Percentiles rank a stretch among this genome's conserved stretches.
phyloP scores from a whole-genome alignment of 1,284 basidiomycete genomes.

The Papiliotrema nemorosa region DNA sequence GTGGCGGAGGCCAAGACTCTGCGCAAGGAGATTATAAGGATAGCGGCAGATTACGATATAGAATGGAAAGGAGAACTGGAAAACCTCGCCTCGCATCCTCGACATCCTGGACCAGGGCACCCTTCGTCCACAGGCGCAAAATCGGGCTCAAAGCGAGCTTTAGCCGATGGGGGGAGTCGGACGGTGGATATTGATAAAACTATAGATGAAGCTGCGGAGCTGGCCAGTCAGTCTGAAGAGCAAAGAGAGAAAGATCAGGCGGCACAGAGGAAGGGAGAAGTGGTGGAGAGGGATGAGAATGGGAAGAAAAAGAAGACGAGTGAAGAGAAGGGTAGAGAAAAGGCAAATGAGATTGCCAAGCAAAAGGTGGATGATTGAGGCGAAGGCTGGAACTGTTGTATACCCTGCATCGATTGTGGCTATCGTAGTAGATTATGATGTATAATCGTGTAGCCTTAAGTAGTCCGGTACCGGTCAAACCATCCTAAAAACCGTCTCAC shows the following conservation, averaged over 20 bases:
- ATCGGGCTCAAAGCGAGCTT: no score
- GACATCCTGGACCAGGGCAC: not conserved
- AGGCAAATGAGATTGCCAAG: slow-evolving; percentile 11
- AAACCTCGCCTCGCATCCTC: slow-evolving; percentile 14
- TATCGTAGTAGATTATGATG: no score
- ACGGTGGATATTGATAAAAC: slow-evolving; percentile 41
- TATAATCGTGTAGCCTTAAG: no score
- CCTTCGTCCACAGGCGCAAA: not conserved
- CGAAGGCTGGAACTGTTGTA: no score
- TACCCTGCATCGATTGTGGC: no score
- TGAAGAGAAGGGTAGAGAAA: slow-evolving; percentile 14
- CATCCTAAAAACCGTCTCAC: no score
- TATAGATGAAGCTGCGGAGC: slow-evolving; percentile 40
- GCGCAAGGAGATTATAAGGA: slow-evolving; percentile 57
- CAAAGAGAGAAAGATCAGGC: slow-evolving; percentile 25
- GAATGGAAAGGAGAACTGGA: slow-evolving; percentile 49
- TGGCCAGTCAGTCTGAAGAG: slow-evolving; percentile 31
- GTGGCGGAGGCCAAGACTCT: slow-evolving; percentile 56
- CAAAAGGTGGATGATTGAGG: slow-evolving; percentile 1
- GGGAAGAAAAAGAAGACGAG: slow-evolving; percentile 19
- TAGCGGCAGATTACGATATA: slow-evolving; percentile 62
- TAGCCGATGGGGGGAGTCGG: slow-evolving; percentile 12
- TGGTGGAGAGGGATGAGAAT: slow-evolving; percentile 13
- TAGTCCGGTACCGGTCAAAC: no score
- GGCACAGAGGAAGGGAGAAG: slow-evolving; percentile 26